Percentiles rank a stretch among this genome's conserved stretches.
Conservation (phyloP, 2,329 filamentous ascomycete genomes). For the Pseudocercospora musae region DNA sequence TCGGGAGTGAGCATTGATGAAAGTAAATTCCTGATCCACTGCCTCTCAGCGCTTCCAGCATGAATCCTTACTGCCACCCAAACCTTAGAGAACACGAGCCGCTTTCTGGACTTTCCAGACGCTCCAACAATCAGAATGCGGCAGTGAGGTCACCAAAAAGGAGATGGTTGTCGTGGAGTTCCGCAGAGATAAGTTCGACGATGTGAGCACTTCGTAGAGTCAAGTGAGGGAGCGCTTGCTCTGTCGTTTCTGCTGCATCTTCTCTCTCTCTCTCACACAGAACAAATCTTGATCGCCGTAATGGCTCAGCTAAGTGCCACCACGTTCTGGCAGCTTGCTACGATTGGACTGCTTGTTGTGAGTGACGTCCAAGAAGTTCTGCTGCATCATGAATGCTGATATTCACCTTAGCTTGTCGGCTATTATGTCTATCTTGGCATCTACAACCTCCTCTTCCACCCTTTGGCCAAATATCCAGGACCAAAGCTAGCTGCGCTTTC, state of each 20-base stretch:
- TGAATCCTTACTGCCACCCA: neutral
- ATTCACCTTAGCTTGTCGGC: neutral
- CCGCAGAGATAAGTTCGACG: neutral
- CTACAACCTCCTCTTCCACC: slow-evolving; percentile 10
- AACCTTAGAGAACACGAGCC: neutral
- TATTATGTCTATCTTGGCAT: neutral
- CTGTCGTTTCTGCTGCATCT: too few species aligned
- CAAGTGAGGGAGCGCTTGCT: neutral
- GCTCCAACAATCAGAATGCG: neutral
- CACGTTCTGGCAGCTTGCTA: neutral
- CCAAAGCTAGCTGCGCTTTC: neutral
- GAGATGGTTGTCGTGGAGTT: neutral
- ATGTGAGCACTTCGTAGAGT: too few species aligned
- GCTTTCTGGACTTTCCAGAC: neutral
- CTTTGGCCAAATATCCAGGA: slow-evolving; percentile 4
- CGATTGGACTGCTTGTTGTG: neutral
- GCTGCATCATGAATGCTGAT: neutral
- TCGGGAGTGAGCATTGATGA: neutral
- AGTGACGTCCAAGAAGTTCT: neutral
- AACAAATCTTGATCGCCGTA: neutral
- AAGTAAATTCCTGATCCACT: neutral
- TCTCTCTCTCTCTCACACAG: neutral
- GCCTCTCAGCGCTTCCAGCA: neutral
- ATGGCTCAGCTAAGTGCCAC: neutral
- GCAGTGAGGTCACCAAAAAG: neutral